These are phyloP conservation scores for Amaranthus palmeri DNA, from an alignment of 148 eudicot genomes.

Conservation along the genomic window DNA sequence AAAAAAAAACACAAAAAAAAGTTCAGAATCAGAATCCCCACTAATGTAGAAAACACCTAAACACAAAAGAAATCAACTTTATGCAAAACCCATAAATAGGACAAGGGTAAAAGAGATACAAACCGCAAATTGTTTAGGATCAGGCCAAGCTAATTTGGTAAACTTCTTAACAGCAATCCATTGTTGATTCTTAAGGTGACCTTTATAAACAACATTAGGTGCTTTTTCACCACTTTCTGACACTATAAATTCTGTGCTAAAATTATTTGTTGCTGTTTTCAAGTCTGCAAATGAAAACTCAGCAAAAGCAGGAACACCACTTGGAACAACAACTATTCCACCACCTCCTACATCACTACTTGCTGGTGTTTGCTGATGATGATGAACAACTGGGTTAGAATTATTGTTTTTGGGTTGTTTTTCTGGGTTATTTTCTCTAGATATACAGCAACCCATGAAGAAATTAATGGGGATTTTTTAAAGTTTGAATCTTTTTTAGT, in stretches of 20 bases:
- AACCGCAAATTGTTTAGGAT: slow-evolving; percentile 82
- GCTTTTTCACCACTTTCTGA: slow-evolving; percentile 80
- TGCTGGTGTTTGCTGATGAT: slow-evolving; percentile 21
- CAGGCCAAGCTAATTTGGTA: slow-evolving; percentile 78
- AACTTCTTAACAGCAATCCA: slow-evolving; percentile 89
- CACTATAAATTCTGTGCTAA: slow-evolving; percentile 58
- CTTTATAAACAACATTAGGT: slow-evolving; percentile 70
- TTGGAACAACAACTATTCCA: neutral
- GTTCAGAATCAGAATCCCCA: neutral
- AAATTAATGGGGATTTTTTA: neutral
- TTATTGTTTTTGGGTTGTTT: slow-evolving; percentile 15
- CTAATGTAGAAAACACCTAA: neutral
- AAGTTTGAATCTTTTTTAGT: no score
- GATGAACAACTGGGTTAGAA: slow-evolving; percentile 13
- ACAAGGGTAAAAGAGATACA: neutral
- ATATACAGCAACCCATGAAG: slow-evolving; percentile 58
- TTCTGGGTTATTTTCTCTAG: slow-evolving; percentile 44
- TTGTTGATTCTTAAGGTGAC: slow-evolving; percentile 48
- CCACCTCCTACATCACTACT: neutral
- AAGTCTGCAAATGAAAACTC: slow-evolving; percentile 60
- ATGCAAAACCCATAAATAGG: slow-evolving; percentile 3
- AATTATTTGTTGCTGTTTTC: slow-evolving; percentile 65
- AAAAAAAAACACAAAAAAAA: neutral
- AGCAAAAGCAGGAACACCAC: slow-evolving; percentile 43
- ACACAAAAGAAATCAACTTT: slow-evolving; percentile 5